phyloP scores from a whole-genome alignment of 192 early-diverging fungal species.

The Linnemannia elongata region DNA sequence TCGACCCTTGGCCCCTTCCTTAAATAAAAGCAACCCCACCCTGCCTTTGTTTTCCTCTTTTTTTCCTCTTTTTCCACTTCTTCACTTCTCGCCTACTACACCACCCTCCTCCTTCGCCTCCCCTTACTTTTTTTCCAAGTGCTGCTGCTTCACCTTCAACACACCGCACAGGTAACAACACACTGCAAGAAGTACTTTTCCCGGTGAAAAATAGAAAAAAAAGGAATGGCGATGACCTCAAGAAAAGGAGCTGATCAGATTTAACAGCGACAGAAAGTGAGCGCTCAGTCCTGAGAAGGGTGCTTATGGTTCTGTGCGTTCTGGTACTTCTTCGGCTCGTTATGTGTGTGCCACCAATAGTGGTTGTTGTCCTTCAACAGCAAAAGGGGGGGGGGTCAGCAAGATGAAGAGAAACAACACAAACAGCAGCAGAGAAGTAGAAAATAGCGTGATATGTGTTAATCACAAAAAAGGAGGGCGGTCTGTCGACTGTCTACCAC shows the following conservation, averaged over 20 bases:
- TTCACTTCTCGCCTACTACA: neutral
- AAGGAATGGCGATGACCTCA: neutral
- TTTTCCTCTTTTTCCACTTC: neutral
- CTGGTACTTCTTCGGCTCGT: neutral
- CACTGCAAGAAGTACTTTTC: neutral
- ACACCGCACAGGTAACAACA: constrained; percentile 1
- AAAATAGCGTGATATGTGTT: neutral
- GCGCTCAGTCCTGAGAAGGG: neutral
- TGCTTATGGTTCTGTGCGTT: neutral
- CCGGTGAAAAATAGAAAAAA: neutral
- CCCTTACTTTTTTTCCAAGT: neutral
- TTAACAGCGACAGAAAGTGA: neutral
- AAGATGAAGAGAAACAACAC: neutral
- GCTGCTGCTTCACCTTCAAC: neutral
- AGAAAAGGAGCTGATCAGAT: neutral
- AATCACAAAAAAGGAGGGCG: neutral
- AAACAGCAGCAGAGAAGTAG: neutral
- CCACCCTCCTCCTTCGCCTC: neutral
- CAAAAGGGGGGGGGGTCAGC: neutral
- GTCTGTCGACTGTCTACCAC: constrained; percentile 3
- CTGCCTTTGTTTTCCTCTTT: constrained; percentile 3
- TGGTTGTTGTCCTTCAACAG: neutral
- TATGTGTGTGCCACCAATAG: neutral
- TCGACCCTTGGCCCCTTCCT: neutral
- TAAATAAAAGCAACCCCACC: neutral